Conservation (phyloP, 2,329 filamentous ascomycete species). For the Cercospora janseana region DNA sequence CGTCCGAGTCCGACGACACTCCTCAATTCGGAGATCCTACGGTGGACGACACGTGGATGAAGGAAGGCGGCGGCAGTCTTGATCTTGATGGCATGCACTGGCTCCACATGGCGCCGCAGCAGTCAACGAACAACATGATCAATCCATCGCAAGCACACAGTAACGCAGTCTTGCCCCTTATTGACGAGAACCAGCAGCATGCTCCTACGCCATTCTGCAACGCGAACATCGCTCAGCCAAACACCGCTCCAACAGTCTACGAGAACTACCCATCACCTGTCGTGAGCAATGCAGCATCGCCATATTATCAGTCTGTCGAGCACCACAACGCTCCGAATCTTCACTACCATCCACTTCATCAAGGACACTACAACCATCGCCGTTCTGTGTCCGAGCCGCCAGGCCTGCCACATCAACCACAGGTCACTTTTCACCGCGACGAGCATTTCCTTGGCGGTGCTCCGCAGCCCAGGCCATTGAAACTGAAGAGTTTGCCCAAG, state of each 20-base stretch:
- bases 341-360: slow-evolving; percentile 16
- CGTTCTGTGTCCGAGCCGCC: slow-evolving; percentile 32
- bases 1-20: slow-evolving; percentile 20
- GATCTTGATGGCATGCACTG: slow-evolving; percentile 21
- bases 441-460: slow-evolving; percentile 27
- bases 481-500: slow-evolving; percentile 21
- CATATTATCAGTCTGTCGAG: slow-evolving; percentile 30
- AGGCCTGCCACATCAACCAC: slow-evolving; percentile 16
- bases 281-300: slow-evolving; percentile 15
- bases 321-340: slow-evolving; percentile 11
- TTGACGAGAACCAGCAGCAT: slow-evolving; percentile 9
- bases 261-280: slow-evolving; percentile 21
- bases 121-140: slow-evolving; percentile 12
- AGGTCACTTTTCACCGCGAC: slow-evolving; percentile 29
- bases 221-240: slow-evolving; percentile 18
- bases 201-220: slow-evolving; percentile 4
- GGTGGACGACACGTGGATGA: slow-evolving; percentile 19
- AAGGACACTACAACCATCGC: slow-evolving; percentile 23
- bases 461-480: slow-evolving; percentile 5
- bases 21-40: slow-evolving; percentile 23
- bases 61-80: slow-evolving; percentile 10
- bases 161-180: slow-evolving; percentile 12
- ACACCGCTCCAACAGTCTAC: slow-evolving; percentile 16
- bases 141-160: slow-evolving; percentile 20
- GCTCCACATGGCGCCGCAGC: slow-evolving; percentile 24